Evolutionary conservation across 1,139 yeast genomes (phyloP), one percentile per base, ranked within the genome.

Genomic region (Yamadazyma blattariae): DNA sequence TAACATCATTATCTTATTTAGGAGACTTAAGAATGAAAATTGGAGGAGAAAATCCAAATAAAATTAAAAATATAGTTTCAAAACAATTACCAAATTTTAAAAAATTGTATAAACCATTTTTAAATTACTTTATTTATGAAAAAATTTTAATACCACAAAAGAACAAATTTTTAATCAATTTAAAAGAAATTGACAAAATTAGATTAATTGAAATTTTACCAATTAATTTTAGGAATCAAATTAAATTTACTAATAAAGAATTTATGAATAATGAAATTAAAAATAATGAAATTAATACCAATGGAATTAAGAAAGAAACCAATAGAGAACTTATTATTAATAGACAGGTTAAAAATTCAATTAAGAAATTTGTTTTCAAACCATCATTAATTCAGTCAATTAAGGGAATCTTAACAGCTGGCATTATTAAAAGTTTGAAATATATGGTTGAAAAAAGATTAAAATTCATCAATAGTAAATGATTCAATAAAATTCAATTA

Each of bases 1-100:
- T 92, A 33, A 83, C 97, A 0, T 77, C 79, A 12, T 61, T 94
- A 15, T 86, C 96, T 15, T 94, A 92, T 56, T 63, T 82, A 58
- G 98, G 98, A 12, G 99, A 92, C 56, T 82, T 90, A 25, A 73
- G 99, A 46, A 84, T 89, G 79, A 67, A 74, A 29, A 68, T 89
- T 30, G 95, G 95, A 3, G 95, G 92, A 5, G 98, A 92, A 58
- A 87, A 92, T 57, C 97, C 97, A 8, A 72, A 82, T 51, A 92
- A 92, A 59, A 85, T 90, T 21, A 68, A 70, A 35, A 92, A 94
- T 56, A 92, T 92, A 42, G 97, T 92, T 6, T 59, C 64, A 18
- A 84, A 85, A 54, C 97, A 94, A 59, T 74, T 76, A 45, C 61
- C 63, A 15, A 73, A 77, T 42, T 92, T 92, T 61, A 74, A 80